Base-by-base conservation (phyloP, 305 asterid species). In the Fraxinus xanthoxyloides region DNA sequence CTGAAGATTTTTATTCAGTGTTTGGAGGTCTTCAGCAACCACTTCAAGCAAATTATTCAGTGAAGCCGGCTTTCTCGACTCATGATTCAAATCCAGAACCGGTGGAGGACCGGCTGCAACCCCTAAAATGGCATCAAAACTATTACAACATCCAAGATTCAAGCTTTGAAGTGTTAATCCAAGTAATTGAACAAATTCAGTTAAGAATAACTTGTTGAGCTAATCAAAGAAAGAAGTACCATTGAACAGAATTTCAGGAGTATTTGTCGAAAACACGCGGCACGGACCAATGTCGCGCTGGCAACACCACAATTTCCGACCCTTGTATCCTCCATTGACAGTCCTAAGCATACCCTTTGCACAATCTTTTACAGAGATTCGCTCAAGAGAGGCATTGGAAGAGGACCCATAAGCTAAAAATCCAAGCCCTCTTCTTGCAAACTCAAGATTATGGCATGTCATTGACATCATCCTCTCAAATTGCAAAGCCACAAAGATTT, bases 381-480 rank as follows among this genome's bases (percentile, higher is more conserved):
- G 85, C 77, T 89, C 81, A 77, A 77, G 54, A 28, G 94, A 88
- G 21, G 89, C 88, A 85, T 89, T 91, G 12, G 95, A 90, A 79
- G 95, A 90, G 85, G 95, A 93, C 77, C 92, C 97, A 86, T 97
- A 90, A 23, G 92, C 87, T 65, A 85, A 84, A 78, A 88, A 87
- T 24, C 91, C 95, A 82, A 92, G 80, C 70, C 91, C 86, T 46
- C 85, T 87, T 86, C 95, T 89, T 23, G 89, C 92, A 77, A 92
- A 85, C 82, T 92, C 94, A 75, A 94, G 90, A 86, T 88, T 92
- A 80, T 87, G 91, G 85, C 90, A 90, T 85, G 90, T 85, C 88
- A 90, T 87, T 32, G 97, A 90, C 94, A 87, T 92, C 98, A 94
- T 94, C 83, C 54, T 90, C 77, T 24, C 56, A 19, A 46, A 75